Base-by-base conservation (phyloP, 805 yeast species). In the Suhomyces prunicola region DNA sequence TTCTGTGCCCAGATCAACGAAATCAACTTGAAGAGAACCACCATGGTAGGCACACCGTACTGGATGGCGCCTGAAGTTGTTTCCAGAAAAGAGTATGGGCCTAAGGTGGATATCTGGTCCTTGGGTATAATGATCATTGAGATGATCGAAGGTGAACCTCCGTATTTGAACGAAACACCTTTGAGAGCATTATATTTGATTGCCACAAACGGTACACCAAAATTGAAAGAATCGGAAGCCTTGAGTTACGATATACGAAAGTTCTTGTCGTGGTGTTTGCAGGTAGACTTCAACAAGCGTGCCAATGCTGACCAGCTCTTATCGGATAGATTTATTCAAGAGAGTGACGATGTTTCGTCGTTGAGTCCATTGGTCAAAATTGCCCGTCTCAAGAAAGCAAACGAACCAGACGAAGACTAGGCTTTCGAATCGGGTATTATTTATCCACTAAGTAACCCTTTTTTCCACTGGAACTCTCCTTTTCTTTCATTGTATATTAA, bases 21-120 rank as follows among this genome's bases (percentile, higher is more conserved):
- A 58, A 81, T 82, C 51, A 87, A 88, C 58, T 76, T 88, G 51
- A 92, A 93, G 69, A 84, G 99, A 68, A 91, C 97, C 3, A 94
- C 99, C 4, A 90, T 94, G 96, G 99, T 94, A 15, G 99, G 99
- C 13, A 94, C 99, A 0, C 99, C 99, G 12, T 94, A 94, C 69
- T 94, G 99, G 99, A 94, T 94, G 99, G 99, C 99, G 0, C 99
- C 99, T 1, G 99, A 94, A 69, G 97, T 94, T 50, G 97, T 94
- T 26, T 84, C 92, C 17, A 84, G 96, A 61, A 92, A 91, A 68
- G 97, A 92, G 65, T 94, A 94, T 66, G 99, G 96, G 35, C 94
- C 96, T 47, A 92, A 94, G 67, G 97, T 94, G 44, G 99, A 94
- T 72, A 86, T 94, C 48, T 94, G 99, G 99, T 90, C 97, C 6